Percentiles rank a stretch among this genome's conserved stretches.
Evolutionary conservation across 306 rosid species (phyloP).

Genomic region (Malus fusca): DNA sequence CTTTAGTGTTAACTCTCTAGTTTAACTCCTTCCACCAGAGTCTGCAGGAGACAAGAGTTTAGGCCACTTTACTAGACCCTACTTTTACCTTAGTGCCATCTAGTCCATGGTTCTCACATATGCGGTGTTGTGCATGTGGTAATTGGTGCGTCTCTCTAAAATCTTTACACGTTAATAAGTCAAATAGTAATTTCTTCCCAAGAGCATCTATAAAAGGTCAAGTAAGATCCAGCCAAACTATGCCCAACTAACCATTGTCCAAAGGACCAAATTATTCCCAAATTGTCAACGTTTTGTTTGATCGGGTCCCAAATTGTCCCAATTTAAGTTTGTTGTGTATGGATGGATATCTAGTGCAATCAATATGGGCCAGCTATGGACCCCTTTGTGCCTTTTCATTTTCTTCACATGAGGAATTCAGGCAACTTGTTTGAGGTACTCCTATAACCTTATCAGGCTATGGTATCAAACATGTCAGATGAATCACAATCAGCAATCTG

Average conservation of each 20-base stretch:
- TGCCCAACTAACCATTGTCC: not conserved
- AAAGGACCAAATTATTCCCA: not conserved
- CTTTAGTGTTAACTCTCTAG: not conserved
- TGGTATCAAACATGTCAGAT: not conserved
- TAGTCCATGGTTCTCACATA: too few species aligned
- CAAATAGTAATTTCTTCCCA: too few species aligned
- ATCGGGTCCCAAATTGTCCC: too few species aligned
- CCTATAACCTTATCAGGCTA: not conserved
- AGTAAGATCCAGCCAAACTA: not conserved
- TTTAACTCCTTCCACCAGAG: not conserved
- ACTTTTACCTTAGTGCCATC: too few species aligned
- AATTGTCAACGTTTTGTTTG: too few species aligned
- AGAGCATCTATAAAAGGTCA: not conserved
- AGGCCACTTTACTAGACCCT: too few species aligned
- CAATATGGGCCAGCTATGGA: not conserved
- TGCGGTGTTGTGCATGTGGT: not conserved
- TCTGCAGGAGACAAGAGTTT: too few species aligned
- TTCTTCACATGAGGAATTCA: not conserved
- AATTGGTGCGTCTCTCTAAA: not conserved
- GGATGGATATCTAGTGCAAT: too few species aligned
- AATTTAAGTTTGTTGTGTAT: too few species aligned
- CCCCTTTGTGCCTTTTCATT: not conserved
- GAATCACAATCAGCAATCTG: not conserved
- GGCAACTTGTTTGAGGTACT: not conserved
- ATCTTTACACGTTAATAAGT: not conserved